Conservation (phyloP, 2,329 filamentous ascomycete genomes). For the Onygenales sp. region DNA sequence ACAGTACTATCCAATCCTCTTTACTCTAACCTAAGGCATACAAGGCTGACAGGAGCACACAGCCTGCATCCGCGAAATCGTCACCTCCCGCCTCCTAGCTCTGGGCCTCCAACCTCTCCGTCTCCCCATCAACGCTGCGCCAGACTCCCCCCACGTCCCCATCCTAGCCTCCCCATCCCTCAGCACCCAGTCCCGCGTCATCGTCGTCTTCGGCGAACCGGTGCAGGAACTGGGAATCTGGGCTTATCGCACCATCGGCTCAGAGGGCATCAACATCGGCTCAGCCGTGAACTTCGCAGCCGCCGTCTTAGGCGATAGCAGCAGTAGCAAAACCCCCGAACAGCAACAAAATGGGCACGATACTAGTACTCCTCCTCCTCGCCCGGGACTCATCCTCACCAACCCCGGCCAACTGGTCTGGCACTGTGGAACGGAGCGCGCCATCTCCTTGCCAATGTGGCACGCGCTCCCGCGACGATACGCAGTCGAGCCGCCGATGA, state of each 20-base stretch:
- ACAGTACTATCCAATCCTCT: slow-evolving; percentile 42
- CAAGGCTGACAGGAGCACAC: background rate
- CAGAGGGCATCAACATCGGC: slow-evolving; percentile 60
- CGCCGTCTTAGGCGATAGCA: slow-evolving; percentile 27
- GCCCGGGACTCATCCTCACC: slow-evolving; percentile 57
- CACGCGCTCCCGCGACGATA: slow-evolving; percentile 51
- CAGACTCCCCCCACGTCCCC: slow-evolving; percentile 50
- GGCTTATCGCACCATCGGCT: slow-evolving; percentile 56
- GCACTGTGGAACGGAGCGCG: slow-evolving; percentile 54
- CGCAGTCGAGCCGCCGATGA: slow-evolving; percentile 48
- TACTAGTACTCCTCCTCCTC: background rate
- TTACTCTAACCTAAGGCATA: background rate
- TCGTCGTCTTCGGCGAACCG: slow-evolving; percentile 66
- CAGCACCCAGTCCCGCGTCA: slow-evolving; percentile 48
- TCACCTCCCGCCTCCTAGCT: slow-evolving; percentile 51
- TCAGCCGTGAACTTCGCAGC: slow-evolving; percentile 57
- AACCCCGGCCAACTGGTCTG: slow-evolving; percentile 72
- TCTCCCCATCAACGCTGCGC: slow-evolving; percentile 48
- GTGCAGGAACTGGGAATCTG: slow-evolving; percentile 65
- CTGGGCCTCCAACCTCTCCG: slow-evolving; percentile 51
- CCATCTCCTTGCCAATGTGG: slow-evolving; percentile 52
- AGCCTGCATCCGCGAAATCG: slow-evolving; percentile 55
- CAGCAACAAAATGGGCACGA: background rate
- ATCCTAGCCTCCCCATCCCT: slow-evolving; percentile 58
- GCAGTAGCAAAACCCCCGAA: slow-evolving; percentile 24